Base-by-base conservation (phyloP, 2,329 filamentous ascomycete species). In the Epichloe coenophiala region DNA sequence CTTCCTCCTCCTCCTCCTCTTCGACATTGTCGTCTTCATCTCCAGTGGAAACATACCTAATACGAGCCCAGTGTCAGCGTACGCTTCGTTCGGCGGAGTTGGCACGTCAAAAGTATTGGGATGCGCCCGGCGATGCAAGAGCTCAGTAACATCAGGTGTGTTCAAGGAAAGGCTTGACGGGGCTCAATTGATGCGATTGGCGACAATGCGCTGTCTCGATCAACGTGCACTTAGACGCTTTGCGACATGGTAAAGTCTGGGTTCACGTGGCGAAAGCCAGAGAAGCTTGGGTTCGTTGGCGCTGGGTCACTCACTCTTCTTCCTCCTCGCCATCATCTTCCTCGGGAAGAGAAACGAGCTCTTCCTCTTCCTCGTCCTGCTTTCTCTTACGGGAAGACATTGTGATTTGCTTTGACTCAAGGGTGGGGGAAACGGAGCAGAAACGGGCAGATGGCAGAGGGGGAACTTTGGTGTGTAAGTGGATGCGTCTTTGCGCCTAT, bases 291-390 rank as follows among this genome's bases (percentile, higher is more conserved):
- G 33, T 12, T 27, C 19, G 19, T 1, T 43, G 15, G 19, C n/a
- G 39, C n/a, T 7, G 17, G 8, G 21, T 38, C 37, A 62, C 74
- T 71, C 70, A 77, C 74, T 76, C 74, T 61, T 76, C 72, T 61
- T 76, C 74, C 59, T 76, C 73, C 59, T 74, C 71, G 42, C 69
- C 71, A 53, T 74, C 72, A 45, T 71, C 69, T 45, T 69, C 73
- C 53, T 75, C 74, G 49, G 74, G 74, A 50, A 77, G 71, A 54
- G 74, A 75, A 54, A 77, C 70, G 36, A 77, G 72, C 65, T 76
- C 73, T 52, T 76, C 73, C 61, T 74, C 71, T 56, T 75, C 72
- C 23, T 85, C 83, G 47, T 84, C 71, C 58, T 73, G 70, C 69
- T 74, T 75, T 68, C 73, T 73, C 72, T 77, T 77, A 60, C 74